Evolutionary conservation across 2,329 filamentous ascomycete species (phyloP).

Genomic region (Fragosphaeria purpurea): DNA sequence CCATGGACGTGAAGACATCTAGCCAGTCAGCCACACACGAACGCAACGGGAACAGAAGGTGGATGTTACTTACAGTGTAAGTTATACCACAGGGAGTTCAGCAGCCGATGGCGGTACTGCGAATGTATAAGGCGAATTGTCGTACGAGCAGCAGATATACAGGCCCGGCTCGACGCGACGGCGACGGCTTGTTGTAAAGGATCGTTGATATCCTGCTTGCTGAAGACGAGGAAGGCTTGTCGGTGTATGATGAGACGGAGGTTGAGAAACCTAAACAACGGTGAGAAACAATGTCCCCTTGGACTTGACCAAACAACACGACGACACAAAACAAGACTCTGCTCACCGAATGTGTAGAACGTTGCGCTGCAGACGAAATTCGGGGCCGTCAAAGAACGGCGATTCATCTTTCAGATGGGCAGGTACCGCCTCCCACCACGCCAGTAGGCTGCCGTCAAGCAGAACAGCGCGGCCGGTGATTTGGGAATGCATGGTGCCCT

Average conservation of each 20-base stretch:
- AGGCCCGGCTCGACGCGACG: constrained; percentile 3
- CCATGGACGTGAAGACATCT: constrained; percentile 10
- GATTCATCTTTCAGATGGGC: constrained; percentile 4
- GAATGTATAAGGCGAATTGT: constrained; percentile 4
- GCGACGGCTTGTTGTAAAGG: constrained; percentile 6
- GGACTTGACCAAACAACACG: not conserved
- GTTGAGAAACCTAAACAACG: not conserved
- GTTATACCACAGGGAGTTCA: constrained; percentile 8
- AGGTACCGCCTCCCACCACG: constrained; percentile 5
- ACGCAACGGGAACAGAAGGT: too few species aligned
- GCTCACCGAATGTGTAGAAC: constrained; percentile 4
- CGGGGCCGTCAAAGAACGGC: constrained; percentile 3
- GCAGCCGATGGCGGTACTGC: constrained; percentile 2
- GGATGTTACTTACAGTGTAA: constrained; percentile 3
- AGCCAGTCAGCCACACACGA: too few species aligned
- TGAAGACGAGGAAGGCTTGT: constrained; percentile 8
- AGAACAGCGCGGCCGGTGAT: constrained; percentile 5
- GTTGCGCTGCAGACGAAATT: constrained; percentile 6
- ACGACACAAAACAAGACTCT: too few species aligned
- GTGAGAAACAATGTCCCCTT: not conserved
- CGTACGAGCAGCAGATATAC: constrained; percentile 2
- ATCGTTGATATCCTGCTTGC: constrained; percentile 4
- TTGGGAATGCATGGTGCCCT: not conserved
- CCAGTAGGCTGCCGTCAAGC: constrained; percentile 4
- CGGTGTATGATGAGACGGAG: constrained; percentile 6